These are phyloP conservation scores for Cardamine resedifolia DNA, from an alignment of 345 rosid genomes.

Conservation along the genomic window DNA sequence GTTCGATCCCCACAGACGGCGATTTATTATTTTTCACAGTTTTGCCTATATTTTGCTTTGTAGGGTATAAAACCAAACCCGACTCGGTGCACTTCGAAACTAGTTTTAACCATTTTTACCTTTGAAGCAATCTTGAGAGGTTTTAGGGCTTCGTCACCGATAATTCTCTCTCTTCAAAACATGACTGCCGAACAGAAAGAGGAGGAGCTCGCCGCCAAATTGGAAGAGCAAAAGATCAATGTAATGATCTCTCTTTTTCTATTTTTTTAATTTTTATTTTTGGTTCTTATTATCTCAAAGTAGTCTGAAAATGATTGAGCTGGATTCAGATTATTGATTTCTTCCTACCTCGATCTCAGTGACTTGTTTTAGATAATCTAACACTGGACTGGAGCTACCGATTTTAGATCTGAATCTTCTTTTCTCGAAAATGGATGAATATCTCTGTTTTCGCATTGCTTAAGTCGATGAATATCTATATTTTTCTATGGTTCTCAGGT, in stretches of 20 bases:
- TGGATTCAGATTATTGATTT: neutral
- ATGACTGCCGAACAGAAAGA: conserved; percentile 71
- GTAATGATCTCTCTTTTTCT: conserved; percentile 34
- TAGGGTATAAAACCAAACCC: neutral
- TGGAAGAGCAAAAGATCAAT: conserved; percentile 63
- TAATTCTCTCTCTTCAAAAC: conserved; percentile 5
- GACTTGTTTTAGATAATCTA: conserved; percentile 1
- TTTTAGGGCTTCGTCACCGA: conserved; percentile 28
- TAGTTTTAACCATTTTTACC: conserved; percentile 2
- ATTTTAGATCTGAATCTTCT: conserved; percentile 23
- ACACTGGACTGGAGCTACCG: neutral
- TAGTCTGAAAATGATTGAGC: conserved; percentile 3
- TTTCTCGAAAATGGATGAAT: neutral
- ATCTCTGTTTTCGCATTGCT: conserved; percentile 1
- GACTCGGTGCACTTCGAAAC: neutral
- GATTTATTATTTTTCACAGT: neutral
- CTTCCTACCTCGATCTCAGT: neutral
- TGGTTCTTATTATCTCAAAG: neutral
- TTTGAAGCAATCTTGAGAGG: neutral
- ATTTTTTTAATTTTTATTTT: neutral
- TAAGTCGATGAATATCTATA: neutral
- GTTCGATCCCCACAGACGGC: conserved; percentile 91
- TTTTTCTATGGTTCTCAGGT: neutral
- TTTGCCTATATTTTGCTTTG: neutral
- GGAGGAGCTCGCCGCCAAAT: conserved; percentile 66